Evolutionary conservation across 495 filamentous ascomycete species (phyloP), one percentile per base, ranked within the genome.

Genomic region (Xylaria cubensis): DNA sequence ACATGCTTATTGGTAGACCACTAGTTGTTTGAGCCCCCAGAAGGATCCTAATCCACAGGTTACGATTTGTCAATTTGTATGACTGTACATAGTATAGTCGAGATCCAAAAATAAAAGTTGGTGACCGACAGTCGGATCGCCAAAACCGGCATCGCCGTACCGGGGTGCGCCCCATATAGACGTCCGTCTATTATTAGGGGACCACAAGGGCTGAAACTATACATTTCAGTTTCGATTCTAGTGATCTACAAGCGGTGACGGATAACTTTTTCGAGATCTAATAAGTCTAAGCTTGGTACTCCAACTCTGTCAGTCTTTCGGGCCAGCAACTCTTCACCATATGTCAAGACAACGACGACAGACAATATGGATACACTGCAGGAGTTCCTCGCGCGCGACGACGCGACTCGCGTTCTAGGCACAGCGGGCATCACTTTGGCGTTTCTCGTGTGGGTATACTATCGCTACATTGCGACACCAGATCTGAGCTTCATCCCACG

Each of bases 101-200:
- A 56, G 48, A 32, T 64, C 69, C 69, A 71, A 71, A 71, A 71
- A 71, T 71, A 71, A 71, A 53, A 46, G 9, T 10, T 21, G 26
- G 65, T 10, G 68, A 65, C 34, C 61, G 69, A 59, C 63, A 67
- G 42, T 72, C 70, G 63, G 70, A 59, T 72, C 70, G 41, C 62
- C 70, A 65, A 61, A 72, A 67, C 8, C 63, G 70, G 70, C 26
- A 66, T 67, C 62, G 39, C 70, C 70, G 70, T 72, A 71, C 61
- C 67, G 68, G 69, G 62, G 61, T 48, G 51, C 63, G 39, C 63
- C 69, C 69, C 46, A 72, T 61, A 55, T 39, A 64, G 59, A 26
- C 29, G 21, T 64, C 69, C 58, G 69, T 48, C 55, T 62, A 70
- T 62, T 70, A 70, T 70, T 70, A 70, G 67, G 67, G 67, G 39